Evolutionary conservation across 1,139 yeast species (phyloP).

Genomic region (Candida tropicalis): DNA sequence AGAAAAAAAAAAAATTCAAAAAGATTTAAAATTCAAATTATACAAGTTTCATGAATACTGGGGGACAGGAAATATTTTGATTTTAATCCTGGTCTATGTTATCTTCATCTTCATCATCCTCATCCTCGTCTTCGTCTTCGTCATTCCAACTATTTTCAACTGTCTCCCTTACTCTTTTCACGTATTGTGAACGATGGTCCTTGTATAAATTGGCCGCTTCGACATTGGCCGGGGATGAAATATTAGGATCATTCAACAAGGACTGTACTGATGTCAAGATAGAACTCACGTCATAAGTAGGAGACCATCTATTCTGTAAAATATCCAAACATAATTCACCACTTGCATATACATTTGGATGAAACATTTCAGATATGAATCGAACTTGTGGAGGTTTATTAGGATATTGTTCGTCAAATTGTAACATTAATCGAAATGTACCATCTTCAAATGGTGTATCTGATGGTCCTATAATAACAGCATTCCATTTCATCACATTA

Average conservation of each 20-base stretch:
- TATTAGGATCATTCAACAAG: constrained; percentile 92
- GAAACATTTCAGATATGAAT: constrained; percentile 93
- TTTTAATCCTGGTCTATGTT: constrained; percentile 3
- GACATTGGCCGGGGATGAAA: constrained; percentile 95
- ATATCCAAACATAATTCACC: constrained; percentile 97
- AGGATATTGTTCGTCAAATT: constrained; percentile 96
- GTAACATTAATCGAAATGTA: constrained; percentile 81
- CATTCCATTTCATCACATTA: constrained; percentile 97
- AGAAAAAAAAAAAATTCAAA: constrained; percentile 1
- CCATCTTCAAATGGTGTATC: constrained; percentile 99
- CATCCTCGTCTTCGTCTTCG: constrained; percentile 63
- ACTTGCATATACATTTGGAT: constrained; percentile 93
- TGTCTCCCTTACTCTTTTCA: constrained; percentile 88
- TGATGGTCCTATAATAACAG: constrained; percentile 95
- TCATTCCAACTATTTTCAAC: constrained; percentile 88
- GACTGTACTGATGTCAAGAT: constrained; percentile 88
- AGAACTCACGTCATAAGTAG: constrained; percentile 98
- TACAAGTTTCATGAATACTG: not conserved
- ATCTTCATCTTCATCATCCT: constrained; percentile 52
- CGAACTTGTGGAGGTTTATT: constrained; percentile 94
- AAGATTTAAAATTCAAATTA: not conserved
- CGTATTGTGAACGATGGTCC: constrained; percentile 92
- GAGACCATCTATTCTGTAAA: constrained; percentile 96
- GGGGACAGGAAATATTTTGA: not conserved
- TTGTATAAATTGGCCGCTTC: constrained; percentile 96